Conservation (phyloP, 257 asterid genomes). For the Nicotiana sylvestris region DNA sequence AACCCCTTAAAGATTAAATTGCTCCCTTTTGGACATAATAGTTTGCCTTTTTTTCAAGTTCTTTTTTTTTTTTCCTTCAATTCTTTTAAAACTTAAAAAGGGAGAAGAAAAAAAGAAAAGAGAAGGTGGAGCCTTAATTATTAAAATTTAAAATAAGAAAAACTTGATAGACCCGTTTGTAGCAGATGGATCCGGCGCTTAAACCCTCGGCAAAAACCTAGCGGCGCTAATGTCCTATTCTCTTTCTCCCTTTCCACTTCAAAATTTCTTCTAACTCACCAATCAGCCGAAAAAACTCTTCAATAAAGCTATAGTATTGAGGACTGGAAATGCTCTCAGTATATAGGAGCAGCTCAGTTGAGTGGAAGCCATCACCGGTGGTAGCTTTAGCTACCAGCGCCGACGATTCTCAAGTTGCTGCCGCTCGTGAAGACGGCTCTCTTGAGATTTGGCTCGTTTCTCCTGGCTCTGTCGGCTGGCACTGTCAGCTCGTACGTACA, state of each 20-base stretch:
- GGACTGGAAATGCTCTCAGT: conserved; percentile 41
- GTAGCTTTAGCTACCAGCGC: conserved; percentile 90
- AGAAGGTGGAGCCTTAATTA: too few species aligned
- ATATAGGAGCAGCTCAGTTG: conserved; percentile 56
- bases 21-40: too few species aligned
- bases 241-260: neutral
- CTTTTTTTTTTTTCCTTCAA: too few species aligned
- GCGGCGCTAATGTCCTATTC: neutral
- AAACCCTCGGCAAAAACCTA: conserved; percentile 19
- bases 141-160: too few species aligned
- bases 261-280: neutral
- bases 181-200: neutral
- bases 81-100: too few species aligned
- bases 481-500: conserved; percentile 82
- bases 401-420: conserved; percentile 90
- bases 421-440: conserved; percentile 86
- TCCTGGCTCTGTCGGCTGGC: conserved; percentile 99
- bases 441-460: conserved; percentile 98
- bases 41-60: too few species aligned
- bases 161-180: neutral
- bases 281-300: neutral
- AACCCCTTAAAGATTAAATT: too few species aligned
- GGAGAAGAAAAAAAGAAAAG: too few species aligned
- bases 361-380: conserved; percentile 85
- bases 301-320: neutral